These are phyloP conservation scores for Pleoardoris graminearum DNA, from an alignment of 2,329 filamentous ascomycete genomes.

Conservation along the genomic window DNA sequence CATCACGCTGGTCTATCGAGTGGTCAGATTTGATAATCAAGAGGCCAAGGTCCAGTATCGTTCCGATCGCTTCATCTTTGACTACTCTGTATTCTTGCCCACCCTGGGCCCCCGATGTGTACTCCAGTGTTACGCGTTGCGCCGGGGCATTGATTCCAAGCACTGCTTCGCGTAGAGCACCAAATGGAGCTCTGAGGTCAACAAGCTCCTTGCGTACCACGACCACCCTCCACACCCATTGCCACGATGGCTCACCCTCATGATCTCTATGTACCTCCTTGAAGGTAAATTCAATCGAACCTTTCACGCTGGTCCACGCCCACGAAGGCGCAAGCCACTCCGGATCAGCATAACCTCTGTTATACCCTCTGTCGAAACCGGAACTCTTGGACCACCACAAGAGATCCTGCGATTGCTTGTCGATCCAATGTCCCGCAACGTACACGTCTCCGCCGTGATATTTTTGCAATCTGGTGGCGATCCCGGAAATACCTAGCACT, in stretches of 20 bases:
- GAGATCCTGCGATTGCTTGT: not conserved
- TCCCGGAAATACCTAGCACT: not conserved
- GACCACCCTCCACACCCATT: not conserved
- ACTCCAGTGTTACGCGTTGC: not conserved
- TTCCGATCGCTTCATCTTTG: not conserved
- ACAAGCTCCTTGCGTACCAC: not conserved
- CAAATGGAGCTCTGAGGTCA: slow-evolving; percentile 2
- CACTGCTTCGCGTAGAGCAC: not conserved
- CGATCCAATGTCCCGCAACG: slow-evolving; percentile 2
- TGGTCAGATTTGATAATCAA: not conserved
- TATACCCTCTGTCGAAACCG: not conserved
- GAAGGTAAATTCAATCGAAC: not conserved
- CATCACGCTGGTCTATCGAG: not conserved
- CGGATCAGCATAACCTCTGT: not conserved
- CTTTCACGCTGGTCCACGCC: not conserved
- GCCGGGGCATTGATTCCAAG: not conserved
- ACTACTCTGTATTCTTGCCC: not conserved
- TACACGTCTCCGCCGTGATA: not conserved
- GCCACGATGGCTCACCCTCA: not conserved
- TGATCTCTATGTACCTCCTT: not conserved
- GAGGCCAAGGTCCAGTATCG: not conserved
- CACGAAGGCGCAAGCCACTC: not conserved
- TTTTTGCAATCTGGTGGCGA: not conserved
- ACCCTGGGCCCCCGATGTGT: not conserved
- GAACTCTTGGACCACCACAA: not conserved